Conservation (phyloP, 768 basidiomycete genomes). For the Boletus sp. region DNA sequence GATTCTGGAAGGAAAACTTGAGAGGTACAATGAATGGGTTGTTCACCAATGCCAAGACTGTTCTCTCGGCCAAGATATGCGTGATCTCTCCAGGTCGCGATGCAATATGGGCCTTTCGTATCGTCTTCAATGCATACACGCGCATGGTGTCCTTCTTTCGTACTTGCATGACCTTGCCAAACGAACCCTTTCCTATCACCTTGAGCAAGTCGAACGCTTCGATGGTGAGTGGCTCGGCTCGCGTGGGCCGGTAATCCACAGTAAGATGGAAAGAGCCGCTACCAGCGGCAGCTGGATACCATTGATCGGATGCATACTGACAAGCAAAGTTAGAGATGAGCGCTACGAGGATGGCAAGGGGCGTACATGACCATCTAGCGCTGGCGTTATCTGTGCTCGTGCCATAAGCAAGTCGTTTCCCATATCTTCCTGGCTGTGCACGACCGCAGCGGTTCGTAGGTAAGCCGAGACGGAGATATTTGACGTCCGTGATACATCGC, state of each 20-base stretch:
- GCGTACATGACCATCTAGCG: slow-evolving; percentile 73
- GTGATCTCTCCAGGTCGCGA: slow-evolving; percentile 96
- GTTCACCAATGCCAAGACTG: slow-evolving; percentile 94
- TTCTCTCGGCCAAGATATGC: slow-evolving; percentile 95
- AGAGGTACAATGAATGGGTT: slow-evolving; percentile 99
- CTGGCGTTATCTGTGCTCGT: slow-evolving; percentile 86
- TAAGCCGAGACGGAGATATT: slow-evolving; percentile 92
- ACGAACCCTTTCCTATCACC: slow-evolving; percentile 96
- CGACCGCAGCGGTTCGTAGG: slow-evolving; percentile 74
- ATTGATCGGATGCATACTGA: slow-evolving; percentile 85
- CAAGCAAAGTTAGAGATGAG: slow-evolving; percentile 5
- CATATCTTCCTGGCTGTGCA: slow-evolving; percentile 87
- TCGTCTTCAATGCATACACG: slow-evolving; percentile 97
- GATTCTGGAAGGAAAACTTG: slow-evolving; percentile 98
- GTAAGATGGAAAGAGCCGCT: slow-evolving; percentile 94
- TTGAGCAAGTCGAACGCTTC: slow-evolving; percentile 96
- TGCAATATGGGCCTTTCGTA: slow-evolving; percentile 97
- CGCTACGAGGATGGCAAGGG: background rate
- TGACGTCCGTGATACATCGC: slow-evolving; percentile 93
- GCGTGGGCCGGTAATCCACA: slow-evolving; percentile 87
- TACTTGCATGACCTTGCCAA: slow-evolving; percentile 99
- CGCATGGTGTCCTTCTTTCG: slow-evolving; percentile 98
- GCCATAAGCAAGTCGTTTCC: slow-evolving; percentile 95
- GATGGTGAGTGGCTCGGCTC: slow-evolving; percentile 85
- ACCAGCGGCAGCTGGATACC: slow-evolving; percentile 82